phyloP scores from a whole-genome alignment of 495 filamentous ascomycete species.

The Geoglossum glabrum region DNA sequence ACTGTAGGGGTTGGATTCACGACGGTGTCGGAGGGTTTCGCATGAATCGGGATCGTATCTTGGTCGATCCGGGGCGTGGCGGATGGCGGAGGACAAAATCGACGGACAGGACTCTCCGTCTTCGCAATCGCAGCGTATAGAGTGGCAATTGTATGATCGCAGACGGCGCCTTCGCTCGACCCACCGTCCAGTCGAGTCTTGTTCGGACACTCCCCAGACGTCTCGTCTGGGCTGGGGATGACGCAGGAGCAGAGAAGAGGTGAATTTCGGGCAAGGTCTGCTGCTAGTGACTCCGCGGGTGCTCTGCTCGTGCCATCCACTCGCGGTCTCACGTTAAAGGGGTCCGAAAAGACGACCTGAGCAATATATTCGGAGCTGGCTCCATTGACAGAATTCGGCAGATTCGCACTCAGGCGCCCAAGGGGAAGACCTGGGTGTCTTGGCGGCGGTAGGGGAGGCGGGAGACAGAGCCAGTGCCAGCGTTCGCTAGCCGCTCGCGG shows the following conservation, averaged over 20 bases:
- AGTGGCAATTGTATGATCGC: neutral
- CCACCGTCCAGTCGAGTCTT: neutral
- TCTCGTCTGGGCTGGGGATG: neutral
- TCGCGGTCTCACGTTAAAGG: neutral
- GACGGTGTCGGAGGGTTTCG: neutral
- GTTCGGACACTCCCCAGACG: neutral
- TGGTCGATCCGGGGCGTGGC: neutral
- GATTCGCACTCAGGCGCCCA: neutral
- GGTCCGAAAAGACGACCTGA: neutral
- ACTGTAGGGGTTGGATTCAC: neutral
- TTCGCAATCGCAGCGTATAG: neutral
- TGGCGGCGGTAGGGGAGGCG: constrained; percentile 2
- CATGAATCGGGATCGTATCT: neutral
- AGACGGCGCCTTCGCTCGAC: neutral
- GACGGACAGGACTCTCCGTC: neutral
- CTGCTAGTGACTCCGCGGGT: neutral
- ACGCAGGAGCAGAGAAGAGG: neutral
- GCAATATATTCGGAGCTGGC: neutral
- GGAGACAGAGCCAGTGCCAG: neutral
- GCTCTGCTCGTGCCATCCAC: neutral
- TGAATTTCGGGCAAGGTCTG: neutral
- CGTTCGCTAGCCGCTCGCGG: neutral
- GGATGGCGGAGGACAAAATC: neutral
- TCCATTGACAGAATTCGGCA: neutral
- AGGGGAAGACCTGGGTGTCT: neutral